Conservation (phyloP, 1,139 yeast species). For the Yueomyces sp. region DNA sequence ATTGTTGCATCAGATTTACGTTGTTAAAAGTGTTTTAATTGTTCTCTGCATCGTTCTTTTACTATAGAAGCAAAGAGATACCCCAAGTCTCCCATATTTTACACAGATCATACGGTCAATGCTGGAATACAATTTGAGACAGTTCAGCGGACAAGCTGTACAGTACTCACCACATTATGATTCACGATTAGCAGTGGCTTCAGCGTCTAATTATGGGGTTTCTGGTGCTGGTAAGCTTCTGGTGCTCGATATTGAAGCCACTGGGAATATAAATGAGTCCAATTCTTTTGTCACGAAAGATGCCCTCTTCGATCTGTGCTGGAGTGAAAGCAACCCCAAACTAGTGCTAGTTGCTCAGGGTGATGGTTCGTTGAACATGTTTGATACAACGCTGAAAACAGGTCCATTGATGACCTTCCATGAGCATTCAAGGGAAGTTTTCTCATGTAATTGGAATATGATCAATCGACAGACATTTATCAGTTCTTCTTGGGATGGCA, state of each 20-base stretch:
- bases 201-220: conserved; percentile 85
- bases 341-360: conserved; percentile 78
- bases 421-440: conserved; percentile 82
- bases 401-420: conserved; percentile 53
- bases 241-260: conserved; percentile 42
- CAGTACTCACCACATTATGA: conserved; percentile 89
- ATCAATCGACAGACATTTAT: conserved; percentile 63
- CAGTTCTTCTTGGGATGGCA: conserved; percentile 87
- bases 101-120: conserved; percentile 24
- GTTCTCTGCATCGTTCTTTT: too few species aligned
- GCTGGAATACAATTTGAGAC: conserved; percentile 65
- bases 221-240: conserved; percentile 86
- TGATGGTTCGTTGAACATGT: conserved; percentile 76
- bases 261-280: conserved; percentile 41
- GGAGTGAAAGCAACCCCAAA: conserved; percentile 87
- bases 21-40: too few species aligned
- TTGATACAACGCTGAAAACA: conserved; percentile 46
- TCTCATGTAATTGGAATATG: conserved; percentile 76
- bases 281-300: conserved; percentile 80
- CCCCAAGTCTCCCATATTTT: too few species aligned
- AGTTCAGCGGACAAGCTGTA: conserved; percentile 79
- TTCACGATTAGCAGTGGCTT: conserved; percentile 77
- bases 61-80: too few species aligned
- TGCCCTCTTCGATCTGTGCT: conserved; percentile 74
- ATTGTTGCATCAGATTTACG: too few species aligned